These are phyloP conservation scores for Oidiodendron maius DNA, from an alignment of 495 filamentous ascomycete genomes.

Conservation along the genomic window DNA sequence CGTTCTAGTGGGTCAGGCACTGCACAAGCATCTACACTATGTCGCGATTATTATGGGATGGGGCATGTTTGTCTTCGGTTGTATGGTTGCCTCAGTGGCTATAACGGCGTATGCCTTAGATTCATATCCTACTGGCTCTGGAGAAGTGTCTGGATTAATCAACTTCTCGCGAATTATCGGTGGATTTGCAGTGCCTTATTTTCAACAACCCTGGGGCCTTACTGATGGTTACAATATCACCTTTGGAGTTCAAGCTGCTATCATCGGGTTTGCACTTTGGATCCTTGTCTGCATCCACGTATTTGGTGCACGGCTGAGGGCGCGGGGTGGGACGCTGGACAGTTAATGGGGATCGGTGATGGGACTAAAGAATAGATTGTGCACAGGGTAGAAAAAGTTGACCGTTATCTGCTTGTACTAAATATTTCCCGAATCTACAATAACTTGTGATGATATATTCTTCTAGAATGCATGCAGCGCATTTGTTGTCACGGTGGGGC, in stretches of 20 bases:
- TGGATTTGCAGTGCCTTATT: constrained; percentile 30
- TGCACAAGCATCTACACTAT: constrained; percentile 26
- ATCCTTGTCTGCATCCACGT: too few species aligned
- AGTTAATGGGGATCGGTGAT: too few species aligned
- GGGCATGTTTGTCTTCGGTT: constrained; percentile 24
- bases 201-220: constrained; percentile 28
- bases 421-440: too few species aligned
- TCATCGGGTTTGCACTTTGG: constrained; percentile 16
- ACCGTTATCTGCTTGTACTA: too few species aligned
- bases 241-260: constrained; percentile 27
- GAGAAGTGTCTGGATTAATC: constrained; percentile 27
- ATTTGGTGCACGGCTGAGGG: too few species aligned
- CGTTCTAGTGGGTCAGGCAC: constrained; percentile 28
- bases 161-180: constrained; percentile 26
- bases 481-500: too few species aligned
- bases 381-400: too few species aligned
- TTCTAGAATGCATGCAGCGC: too few species aligned
- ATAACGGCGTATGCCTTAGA: constrained; percentile 33
- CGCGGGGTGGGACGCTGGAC: too few species aligned
- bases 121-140: constrained; percentile 30
- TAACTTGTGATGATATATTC: too few species aligned
- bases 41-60: constrained; percentile 26
- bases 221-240: constrained; percentile 20
- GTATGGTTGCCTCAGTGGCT: constrained; percentile 26
- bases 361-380: too few species aligned